These are phyloP conservation scores for Fusarium sp. DNA, from an alignment of 2,329 filamentous ascomycete species.

Conservation along the genomic window DNA sequence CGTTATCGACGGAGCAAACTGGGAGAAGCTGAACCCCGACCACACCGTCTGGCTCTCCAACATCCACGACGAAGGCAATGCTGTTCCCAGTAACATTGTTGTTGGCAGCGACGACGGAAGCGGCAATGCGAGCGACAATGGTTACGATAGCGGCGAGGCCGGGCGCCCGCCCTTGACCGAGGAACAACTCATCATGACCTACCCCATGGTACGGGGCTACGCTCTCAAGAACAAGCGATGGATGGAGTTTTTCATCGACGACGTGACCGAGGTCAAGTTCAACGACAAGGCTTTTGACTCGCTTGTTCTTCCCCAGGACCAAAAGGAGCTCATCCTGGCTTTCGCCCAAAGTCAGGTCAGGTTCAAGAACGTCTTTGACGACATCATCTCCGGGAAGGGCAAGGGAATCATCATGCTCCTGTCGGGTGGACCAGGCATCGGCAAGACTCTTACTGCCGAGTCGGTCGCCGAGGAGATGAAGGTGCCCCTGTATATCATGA, in stretches of 20 bases:
- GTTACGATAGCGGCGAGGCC: background rate
- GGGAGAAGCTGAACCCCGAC: conserved; percentile 46
- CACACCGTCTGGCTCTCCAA: conserved; percentile 36
- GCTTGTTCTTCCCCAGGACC: conserved; percentile 58
- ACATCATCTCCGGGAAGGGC: conserved; percentile 62
- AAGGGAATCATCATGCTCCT: conserved; percentile 61
- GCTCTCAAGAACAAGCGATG: conserved; percentile 58
- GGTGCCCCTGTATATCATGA: conserved; percentile 60
- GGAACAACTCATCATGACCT: conserved; percentile 53
- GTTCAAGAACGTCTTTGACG: conserved; percentile 57
- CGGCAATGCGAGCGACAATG: conserved; percentile 23
- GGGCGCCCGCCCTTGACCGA: conserved; percentile 48
- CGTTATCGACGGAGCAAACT: conserved; percentile 46
- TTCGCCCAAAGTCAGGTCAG: conserved; percentile 58
- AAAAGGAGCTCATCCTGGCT: conserved; percentile 62
- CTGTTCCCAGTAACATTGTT: background rate
- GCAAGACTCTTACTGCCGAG: conserved; percentile 61
- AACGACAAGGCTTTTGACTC: conserved; percentile 58
- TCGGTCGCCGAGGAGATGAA: conserved; percentile 59
- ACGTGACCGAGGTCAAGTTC: conserved; percentile 57
- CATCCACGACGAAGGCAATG: background rate
- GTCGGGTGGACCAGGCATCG: conserved; percentile 58
- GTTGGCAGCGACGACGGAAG: conserved; percentile 10
- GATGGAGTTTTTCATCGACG: conserved; percentile 60
- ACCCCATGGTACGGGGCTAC: conserved; percentile 58